These are phyloP conservation scores for Ampelomyces quisqualis DNA, from an alignment of 2,329 filamentous ascomycete species.

Conservation along the genomic window DNA sequence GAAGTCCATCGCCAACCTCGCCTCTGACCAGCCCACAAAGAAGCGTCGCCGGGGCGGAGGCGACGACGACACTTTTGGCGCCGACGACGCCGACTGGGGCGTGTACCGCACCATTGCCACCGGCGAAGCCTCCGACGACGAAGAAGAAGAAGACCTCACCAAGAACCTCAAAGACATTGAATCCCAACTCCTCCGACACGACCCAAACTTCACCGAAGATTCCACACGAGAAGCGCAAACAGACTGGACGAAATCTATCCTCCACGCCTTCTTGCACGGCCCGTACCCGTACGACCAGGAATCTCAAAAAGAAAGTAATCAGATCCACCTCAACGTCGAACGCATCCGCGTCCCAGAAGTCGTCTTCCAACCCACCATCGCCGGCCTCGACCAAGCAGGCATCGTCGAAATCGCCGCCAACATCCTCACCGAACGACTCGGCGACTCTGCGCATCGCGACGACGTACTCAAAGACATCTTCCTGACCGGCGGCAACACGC, in stretches of 20 bases:
- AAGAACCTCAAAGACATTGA: constrained; percentile 75
- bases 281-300: constrained; percentile 82
- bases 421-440: constrained; percentile 80
- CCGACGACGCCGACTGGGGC: constrained; percentile 97
- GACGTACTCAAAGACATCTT: constrained; percentile 84
- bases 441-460: constrained; percentile 57
- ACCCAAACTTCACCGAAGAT: constrained; percentile 86
- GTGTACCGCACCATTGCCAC: constrained; percentile 92
- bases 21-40: constrained; percentile 79
- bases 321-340: constrained; percentile 95
- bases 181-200: constrained; percentile 79
- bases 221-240: constrained; percentile 88
- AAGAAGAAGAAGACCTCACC: constrained; percentile 85
- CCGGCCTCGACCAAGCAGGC: constrained; percentile 89
- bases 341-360: constrained; percentile 92
- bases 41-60: constrained; percentile 82
- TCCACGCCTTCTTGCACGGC: constrained; percentile 88
- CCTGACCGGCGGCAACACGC: constrained; percentile 86
- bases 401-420: constrained; percentile 89
- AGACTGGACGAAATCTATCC: constrained; percentile 89
- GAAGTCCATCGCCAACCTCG: constrained; percentile 96
- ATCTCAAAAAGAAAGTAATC: constrained; percentile 76
- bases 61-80: constrained; percentile 95
- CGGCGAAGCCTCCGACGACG: constrained; percentile 77
- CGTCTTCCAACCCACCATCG: constrained; percentile 88